Evolutionary conservation across 306 rosid species (phyloP), one percentile per base, ranked within the genome.

Genomic region (Rosa lucieae): DNA sequence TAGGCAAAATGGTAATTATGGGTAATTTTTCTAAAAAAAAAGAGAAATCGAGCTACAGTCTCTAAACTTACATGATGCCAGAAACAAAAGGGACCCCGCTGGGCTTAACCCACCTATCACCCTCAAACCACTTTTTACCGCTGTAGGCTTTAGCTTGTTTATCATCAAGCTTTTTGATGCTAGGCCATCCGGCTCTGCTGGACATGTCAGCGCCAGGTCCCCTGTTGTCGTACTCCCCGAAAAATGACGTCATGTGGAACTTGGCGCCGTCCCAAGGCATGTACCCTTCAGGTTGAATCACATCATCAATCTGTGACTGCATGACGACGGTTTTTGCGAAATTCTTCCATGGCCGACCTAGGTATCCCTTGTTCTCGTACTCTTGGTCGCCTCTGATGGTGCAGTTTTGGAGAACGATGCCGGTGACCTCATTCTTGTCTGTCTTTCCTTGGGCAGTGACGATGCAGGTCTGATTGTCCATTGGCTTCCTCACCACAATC

Each of bases 361-460:
- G 52, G 58, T 74, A 83, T 1, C 84, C 80, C 62, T 84, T 84
- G 14, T 35, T 51, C 4, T 70, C 56, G 29, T 69, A 59, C 26
- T 81, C 80, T 3, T n/a, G 23, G 26, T 52, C 70, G 23, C 65
- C 81, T 6, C 3, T 52, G 40, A 82, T 48, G 26, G 62, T 73
- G n/a, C 78, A 82, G 73, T 82, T 77, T 7, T 82, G 85, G 53
- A 82, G 75, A 10, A 67, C 40, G 59, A 76, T 82, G 21, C 62
- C 81, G 0, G 78, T 51, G 67, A 70, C 63, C 68, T 82, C 74
- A 12, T 71, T 77, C 70, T 52, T 66, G 65, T 77, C 70, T 5
- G 61, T 29, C 43, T 81, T 74, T n/a, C 84, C 84, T 53, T 81
- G 80, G 11, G 84, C 84, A 2, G 84, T 81, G 55, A 81, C 70